Conservation (phyloP, 306 rosid species). For the Trifolium subterraneum region DNA sequence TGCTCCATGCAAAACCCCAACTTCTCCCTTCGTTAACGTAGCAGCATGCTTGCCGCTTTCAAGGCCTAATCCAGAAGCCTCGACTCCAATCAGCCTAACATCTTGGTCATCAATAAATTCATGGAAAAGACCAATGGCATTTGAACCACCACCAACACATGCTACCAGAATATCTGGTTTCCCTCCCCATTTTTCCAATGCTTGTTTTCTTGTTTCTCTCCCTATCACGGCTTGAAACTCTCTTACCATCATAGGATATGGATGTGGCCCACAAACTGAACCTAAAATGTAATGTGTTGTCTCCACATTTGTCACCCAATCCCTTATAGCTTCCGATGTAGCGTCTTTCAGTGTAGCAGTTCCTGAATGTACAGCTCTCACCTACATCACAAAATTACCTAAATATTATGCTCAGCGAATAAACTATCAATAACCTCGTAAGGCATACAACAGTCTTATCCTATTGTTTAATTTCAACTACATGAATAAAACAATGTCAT, state of each 20-base stretch:
- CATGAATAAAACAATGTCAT: not conserved
- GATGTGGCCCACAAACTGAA: constrained; percentile 94
- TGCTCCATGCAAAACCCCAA: constrained; percentile 94
- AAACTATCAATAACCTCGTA: not conserved
- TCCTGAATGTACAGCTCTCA: constrained; percentile 84
- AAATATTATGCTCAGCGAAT: constrained; percentile 7
- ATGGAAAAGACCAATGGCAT: constrained; percentile 95
- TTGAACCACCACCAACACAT: constrained; percentile 97
- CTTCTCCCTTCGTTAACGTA: constrained; percentile 84
- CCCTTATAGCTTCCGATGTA: constrained; percentile 95
- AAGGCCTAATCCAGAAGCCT: constrained; percentile 91
- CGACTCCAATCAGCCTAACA: constrained; percentile 83
- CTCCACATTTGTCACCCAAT: constrained; percentile 97
- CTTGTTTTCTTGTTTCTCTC: constrained; percentile 88
- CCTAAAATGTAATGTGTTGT: constrained; percentile 96
- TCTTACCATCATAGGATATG: constrained; percentile 97
- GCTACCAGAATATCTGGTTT: constrained; percentile 87
- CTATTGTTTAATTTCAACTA: not conserved
- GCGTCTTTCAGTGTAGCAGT: constrained; percentile 95
- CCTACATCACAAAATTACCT: constrained; percentile 51
- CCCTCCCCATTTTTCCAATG: constrained; percentile 95
- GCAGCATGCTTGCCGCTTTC: constrained; percentile 97
- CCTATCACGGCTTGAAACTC: constrained; percentile 96
- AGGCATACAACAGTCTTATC: constrained; percentile 3
- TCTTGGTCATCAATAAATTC: constrained; percentile 80